Conservation (phyloP, 805 yeast species). For the Spathaspora passalidarum region DNA sequence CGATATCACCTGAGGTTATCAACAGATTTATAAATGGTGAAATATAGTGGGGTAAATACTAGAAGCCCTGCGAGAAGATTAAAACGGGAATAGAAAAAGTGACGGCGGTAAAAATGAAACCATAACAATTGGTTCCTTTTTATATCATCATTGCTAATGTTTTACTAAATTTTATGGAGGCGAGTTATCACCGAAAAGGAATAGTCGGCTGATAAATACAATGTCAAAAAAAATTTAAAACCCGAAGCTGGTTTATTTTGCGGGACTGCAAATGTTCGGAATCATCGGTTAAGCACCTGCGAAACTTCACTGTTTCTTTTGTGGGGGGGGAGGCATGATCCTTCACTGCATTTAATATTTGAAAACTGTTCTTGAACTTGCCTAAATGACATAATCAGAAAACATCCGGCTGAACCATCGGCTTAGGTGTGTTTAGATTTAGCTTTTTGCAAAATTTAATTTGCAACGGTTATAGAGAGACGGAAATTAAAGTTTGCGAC, state of each 20-base stretch:
- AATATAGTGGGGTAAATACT: background rate
- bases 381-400: no score
- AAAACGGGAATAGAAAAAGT: background rate
- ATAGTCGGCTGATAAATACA: background rate
- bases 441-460: no score
- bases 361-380: no score
- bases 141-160: background rate
- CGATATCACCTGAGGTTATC: background rate
- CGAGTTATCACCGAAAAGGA: background rate
- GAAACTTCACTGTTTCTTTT: no score
- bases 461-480: no score
- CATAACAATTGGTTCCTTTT: background rate
- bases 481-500: no score
- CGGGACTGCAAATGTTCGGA: background rate
- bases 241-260: background rate
- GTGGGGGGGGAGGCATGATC: no score
- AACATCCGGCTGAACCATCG: no score
- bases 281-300: background rate
- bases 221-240: background rate
- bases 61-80: background rate
- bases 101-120: background rate
- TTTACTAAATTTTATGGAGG: no score
- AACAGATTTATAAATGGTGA: background rate
- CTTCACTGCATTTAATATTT: no score
- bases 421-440: no score